phyloP scores from a whole-genome alignment of 768 basidiomycete genomes.

The Lentinula sp. region DNA sequence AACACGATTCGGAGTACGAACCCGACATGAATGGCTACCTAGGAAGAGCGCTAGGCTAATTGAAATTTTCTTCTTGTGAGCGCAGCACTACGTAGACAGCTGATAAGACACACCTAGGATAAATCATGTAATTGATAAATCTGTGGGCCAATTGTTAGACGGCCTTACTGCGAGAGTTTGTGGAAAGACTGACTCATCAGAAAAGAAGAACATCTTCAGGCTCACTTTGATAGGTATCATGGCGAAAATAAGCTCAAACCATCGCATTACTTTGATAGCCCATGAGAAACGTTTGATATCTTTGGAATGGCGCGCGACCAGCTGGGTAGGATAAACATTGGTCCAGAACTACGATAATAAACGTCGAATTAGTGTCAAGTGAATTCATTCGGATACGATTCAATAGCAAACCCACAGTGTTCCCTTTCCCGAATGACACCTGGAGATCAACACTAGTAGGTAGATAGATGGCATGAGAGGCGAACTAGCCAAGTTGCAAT shows the following conservation, averaged over 20 bases:
- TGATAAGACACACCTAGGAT: conserved; percentile 2
- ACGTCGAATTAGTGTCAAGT: neutral
- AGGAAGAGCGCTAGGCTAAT: conserved; percentile 8
- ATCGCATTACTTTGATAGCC: conserved; percentile 23
- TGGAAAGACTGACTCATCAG: conserved; percentile 14
- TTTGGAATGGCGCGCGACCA: conserved; percentile 19
- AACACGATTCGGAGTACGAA: neutral
- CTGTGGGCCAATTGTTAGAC: neutral
- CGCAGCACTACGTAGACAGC: neutral
- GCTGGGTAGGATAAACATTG: conserved; percentile 28
- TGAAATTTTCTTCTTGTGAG: neutral
- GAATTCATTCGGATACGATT: neutral
- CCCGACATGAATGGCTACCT: neutral
- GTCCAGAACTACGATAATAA: conserved; percentile 23
- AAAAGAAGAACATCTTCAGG: conserved; percentile 27
- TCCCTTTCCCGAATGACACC: conserved; percentile 8
- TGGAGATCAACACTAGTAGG: conserved; percentile 7
- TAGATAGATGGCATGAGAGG: neutral
- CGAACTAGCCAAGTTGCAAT: neutral
- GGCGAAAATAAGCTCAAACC: conserved; percentile 22
- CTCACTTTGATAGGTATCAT: conserved; percentile 26
- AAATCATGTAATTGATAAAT: conserved; percentile 9
- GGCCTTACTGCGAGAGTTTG: neutral
- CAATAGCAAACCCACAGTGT: conserved; percentile 2
- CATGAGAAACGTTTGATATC: conserved; percentile 26